Conservation (phyloP, 495 filamentous ascomycete genomes). For the Aeminium ludgeri region DNA sequence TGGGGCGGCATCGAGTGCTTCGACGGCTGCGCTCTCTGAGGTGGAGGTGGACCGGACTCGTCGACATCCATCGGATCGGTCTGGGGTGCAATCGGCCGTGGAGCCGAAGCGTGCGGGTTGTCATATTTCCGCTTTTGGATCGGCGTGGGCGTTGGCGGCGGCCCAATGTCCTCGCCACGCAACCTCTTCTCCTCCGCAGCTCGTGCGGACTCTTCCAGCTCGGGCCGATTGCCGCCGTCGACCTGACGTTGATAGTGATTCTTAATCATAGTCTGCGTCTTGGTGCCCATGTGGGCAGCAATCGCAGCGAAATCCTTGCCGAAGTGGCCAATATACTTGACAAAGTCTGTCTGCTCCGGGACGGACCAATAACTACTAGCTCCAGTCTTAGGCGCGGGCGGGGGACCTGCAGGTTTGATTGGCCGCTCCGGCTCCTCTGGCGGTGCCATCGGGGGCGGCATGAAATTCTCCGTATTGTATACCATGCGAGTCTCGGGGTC, state of each 20-base stretch:
- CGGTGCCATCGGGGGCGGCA: conserved; percentile 4
- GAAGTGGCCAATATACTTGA: conserved; percentile 56
- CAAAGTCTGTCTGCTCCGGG: conserved; percentile 72
- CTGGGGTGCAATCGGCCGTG: conserved; percentile 43
- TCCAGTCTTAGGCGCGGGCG: conserved; percentile 18
- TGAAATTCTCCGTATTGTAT: conserved; percentile 7
- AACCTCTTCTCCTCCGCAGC: conserved; percentile 54
- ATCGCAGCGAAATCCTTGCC: conserved; percentile 80
- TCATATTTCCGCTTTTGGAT: conserved; percentile 44
- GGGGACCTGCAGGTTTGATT: not conserved
- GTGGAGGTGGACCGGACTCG: conserved; percentile 22
- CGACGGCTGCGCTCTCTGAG: conserved; percentile 4
- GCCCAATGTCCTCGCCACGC: conserved; percentile 52
- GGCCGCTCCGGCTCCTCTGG: conserved; percentile 18
- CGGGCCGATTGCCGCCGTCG: conserved; percentile 43
- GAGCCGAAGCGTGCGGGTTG: conserved; percentile 39
- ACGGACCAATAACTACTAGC: conserved; percentile 97
- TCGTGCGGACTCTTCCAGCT: conserved; percentile 50
- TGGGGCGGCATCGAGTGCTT: conserved; percentile 19
- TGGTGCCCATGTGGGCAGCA: conserved; percentile 72
- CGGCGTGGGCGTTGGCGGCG: conserved; percentile 44
- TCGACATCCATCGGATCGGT: conserved; percentile 38
- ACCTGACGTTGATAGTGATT: conserved; percentile 74
- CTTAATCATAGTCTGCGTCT: conserved; percentile 92
- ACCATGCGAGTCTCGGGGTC: conserved; percentile 21